Percentiles rank a stretch among this genome's conserved stretches.
phyloP scores from a whole-genome alignment of 1,284 basidiomycete genomes.

The Microbotryomycetes sp. region DNA sequence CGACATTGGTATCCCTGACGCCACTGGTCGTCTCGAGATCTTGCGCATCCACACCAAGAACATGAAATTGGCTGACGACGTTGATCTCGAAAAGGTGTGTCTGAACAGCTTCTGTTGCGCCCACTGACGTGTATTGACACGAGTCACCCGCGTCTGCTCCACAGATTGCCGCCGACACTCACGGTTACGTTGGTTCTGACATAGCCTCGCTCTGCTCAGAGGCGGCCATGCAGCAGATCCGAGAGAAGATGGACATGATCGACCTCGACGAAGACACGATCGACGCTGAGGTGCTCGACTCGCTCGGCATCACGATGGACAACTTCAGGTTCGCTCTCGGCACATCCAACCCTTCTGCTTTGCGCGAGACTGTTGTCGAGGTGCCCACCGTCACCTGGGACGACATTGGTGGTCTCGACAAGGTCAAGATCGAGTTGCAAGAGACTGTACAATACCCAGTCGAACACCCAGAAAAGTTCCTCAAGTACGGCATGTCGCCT shows the following conservation, averaged over 20 bases:
- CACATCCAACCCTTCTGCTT: conserved; percentile 89
- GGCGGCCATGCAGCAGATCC: conserved; percentile 97
- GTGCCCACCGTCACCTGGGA: conserved; percentile 96
- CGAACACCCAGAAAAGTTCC: conserved; percentile 99
- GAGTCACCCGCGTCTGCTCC: background rate
- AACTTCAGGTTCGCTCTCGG: conserved; percentile 97
- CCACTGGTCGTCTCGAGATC: conserved; percentile 95
- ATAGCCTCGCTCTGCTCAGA: conserved; percentile 93
- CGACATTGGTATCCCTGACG: conserved; percentile 98
- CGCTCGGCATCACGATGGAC: conserved; percentile 93
- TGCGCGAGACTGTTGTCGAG: conserved; percentile 93
- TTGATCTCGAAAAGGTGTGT: conserved; percentile 85
- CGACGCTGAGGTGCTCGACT: conserved; percentile 92
- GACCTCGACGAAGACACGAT: conserved; percentile 67
- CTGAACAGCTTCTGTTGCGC: background rate
- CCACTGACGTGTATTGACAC: conserved; percentile 8
- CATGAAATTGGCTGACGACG: conserved; percentile 96
- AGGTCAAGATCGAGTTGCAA: conserved; percentile 98
- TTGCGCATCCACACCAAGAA: conserved; percentile 99
- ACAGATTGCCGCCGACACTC: conserved; percentile 94
- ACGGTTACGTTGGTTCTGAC: conserved; percentile 98
- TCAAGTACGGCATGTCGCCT: conserved; percentile 99
- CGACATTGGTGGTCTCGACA: conserved; percentile 98
- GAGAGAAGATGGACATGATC: conserved; percentile 62
- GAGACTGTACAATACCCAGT: conserved; percentile 99